Percentiles rank a stretch among this genome's conserved stretches.
phyloP scores from a whole-genome alignment of 345 rosid species.

The Mercurialis annua region DNA sequence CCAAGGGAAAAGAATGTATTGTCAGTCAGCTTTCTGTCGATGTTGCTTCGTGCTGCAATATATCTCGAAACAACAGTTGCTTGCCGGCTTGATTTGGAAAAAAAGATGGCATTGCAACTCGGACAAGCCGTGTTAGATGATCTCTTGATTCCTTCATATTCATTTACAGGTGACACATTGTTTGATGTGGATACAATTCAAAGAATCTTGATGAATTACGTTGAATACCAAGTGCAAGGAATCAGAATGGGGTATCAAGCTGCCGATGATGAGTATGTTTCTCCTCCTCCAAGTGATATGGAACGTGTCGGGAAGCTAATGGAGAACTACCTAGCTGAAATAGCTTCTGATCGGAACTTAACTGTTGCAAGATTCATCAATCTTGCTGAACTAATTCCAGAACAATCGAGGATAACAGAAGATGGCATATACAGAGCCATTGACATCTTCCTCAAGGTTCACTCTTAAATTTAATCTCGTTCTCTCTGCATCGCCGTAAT shows the following conservation, averaged over 20 bases:
- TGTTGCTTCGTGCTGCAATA: conserved; percentile 81
- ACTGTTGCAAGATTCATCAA: conserved; percentile 54
- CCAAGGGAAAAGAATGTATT: conserved; percentile 75
- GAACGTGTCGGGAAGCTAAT: conserved; percentile 80
- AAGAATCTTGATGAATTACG: conserved; percentile 68
- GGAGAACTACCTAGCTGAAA: conserved; percentile 88
- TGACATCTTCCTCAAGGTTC: conserved; percentile 90
- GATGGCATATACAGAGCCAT: conserved; percentile 89
- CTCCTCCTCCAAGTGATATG: conserved; percentile 50
- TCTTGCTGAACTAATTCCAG: conserved; percentile 76
- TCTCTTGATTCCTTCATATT: conserved; percentile 77
- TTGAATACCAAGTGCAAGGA: conserved; percentile 58
- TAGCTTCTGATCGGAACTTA: conserved; percentile 73
- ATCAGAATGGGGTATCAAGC: conserved; percentile 29
- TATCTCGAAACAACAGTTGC: conserved; percentile 90
- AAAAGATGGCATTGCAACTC: conserved; percentile 74
- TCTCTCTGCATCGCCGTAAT: not conserved
- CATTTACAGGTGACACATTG: conserved; percentile 68
- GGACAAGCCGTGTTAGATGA: conserved; percentile 83
- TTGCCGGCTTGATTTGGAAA: conserved; percentile 90
- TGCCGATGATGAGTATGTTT: conserved; percentile 42
- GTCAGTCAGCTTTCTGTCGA: conserved; percentile 88
- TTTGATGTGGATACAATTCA: conserved; percentile 82
- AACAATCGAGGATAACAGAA: conserved; percentile 72
- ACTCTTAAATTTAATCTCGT: conserved; percentile 2